Percentiles rank a stretch among this genome's conserved stretches.
Evolutionary conservation across 768 basidiomycete genomes (phyloP).

Genomic region (Pleurotus tuoliensis): DNA sequence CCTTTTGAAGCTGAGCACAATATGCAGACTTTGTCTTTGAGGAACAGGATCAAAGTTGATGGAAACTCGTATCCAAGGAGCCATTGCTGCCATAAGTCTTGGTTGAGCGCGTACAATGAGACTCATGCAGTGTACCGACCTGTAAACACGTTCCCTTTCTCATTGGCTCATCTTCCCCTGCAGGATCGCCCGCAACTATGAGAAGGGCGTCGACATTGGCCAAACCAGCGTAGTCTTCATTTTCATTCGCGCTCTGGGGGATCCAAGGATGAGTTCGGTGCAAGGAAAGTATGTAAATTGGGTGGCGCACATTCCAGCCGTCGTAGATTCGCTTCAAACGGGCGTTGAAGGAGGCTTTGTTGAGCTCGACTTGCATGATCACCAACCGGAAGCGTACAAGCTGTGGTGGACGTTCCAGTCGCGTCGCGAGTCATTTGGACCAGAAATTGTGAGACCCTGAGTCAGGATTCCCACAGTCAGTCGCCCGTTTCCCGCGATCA

Average conservation of each 20-base stretch:
- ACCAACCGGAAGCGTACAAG: background rate
- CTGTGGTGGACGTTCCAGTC: background rate
- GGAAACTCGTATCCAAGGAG: conserved; percentile 97
- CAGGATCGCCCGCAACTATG: conserved; percentile 73
- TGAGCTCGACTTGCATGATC: conserved; percentile 68
- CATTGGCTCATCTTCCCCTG: conserved; percentile 84
- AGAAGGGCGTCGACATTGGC: conserved; percentile 67
- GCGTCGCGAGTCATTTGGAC: background rate
- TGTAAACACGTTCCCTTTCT: conserved; percentile 91
- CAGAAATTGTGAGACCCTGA: background rate
- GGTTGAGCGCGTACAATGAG: conserved; percentile 12
- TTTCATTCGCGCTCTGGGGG: conserved; percentile 56
- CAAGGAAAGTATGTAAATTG: conserved; percentile 2
- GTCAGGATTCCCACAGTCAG: background rate
- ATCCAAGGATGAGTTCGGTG: conserved; percentile 9
- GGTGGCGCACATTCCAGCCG: conserved; percentile 54
- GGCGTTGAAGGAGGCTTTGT: conserved; percentile 52
- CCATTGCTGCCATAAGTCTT: conserved; percentile 68
- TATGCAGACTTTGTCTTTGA: conserved; percentile 70
- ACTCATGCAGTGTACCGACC: conserved; percentile 38
- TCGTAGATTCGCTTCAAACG: conserved; percentile 59
- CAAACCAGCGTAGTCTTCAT: conserved; percentile 70
- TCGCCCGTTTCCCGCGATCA: background rate
- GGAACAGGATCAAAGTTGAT: conserved; percentile 84
- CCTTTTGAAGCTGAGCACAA: conserved; percentile 90